Evolutionary conservation across 345 rosid species (phyloP).

Genomic region (Salix dunnii): DNA sequence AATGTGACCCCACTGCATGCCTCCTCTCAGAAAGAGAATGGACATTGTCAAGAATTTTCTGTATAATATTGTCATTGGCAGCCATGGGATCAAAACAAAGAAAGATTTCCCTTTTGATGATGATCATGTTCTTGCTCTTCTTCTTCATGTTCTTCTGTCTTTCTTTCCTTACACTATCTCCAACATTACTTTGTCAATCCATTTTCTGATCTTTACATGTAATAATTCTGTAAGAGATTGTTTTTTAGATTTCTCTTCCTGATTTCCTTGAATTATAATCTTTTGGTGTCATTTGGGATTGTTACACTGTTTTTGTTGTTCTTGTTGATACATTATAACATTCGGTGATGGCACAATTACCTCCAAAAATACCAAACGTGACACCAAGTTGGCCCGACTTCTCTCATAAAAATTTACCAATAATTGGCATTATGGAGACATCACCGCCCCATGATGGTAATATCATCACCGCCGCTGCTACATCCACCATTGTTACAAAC

Average conservation of each 20-base stretch:
- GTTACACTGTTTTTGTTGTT: not conserved
- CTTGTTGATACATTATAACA: not conserved
- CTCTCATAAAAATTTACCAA: constrained; percentile 40
- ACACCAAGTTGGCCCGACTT: constrained; percentile 70
- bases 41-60: not conserved
- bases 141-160: not conserved
- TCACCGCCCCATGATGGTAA: constrained; percentile 16
- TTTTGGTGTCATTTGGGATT: constrained; percentile 2
- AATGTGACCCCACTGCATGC: constrained; percentile 57
- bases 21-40: constrained; percentile 8
- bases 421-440: constrained; percentile 10
- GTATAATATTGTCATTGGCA: not conserved
- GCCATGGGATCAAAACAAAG: not conserved
- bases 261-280: not conserved
- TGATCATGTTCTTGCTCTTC: not conserved
- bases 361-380: constrained; percentile 86
- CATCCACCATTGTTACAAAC: constrained; percentile 5
- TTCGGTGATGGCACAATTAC: constrained; percentile 71
- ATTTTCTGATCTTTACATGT: not conserved
- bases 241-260: not conserved
- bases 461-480: constrained; percentile 4
- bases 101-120: not conserved
- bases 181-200: constrained; percentile 3
- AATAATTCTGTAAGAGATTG: not conserved
- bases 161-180: not conserved